A percentile compares a stretch with the other conserved stretches of the same genome.
phyloP scores from a whole-genome alignment of 345 rosid species.

The Cardamine chenopodiifolia region DNA sequence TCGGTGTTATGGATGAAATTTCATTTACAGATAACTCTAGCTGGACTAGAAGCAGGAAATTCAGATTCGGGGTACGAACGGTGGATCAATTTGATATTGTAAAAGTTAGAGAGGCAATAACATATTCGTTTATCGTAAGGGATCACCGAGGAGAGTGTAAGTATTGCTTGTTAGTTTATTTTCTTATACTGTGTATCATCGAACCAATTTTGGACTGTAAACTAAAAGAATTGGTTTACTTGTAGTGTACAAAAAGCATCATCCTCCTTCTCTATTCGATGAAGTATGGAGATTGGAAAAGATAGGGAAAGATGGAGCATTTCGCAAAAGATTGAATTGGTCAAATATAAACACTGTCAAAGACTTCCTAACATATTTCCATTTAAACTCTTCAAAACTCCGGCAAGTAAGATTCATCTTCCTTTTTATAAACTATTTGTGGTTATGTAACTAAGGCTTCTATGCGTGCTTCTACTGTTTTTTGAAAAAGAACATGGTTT shows the following conservation, averaged over 20 bases:
- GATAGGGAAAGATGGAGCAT: conserved; percentile 99
- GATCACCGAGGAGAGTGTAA: conserved; percentile 99
- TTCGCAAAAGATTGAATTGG: conserved; percentile 75
- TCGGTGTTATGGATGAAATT: conserved; percentile 66
- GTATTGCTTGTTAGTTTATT: conserved; percentile 39
- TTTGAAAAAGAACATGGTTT: too few species aligned
- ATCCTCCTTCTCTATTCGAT: conserved; percentile 82
- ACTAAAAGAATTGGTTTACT: conserved; percentile 14
- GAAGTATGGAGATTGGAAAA: conserved; percentile 99
- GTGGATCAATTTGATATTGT: conserved; percentile 66
- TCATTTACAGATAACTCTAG: conserved; percentile 98
- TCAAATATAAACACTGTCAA: conserved; percentile 75
- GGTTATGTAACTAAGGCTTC: background rate
- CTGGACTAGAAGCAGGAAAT: conserved; percentile 99
- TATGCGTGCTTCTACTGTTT: background rate
- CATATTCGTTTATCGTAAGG: conserved; percentile 91
- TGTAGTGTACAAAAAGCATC: conserved; percentile 95
- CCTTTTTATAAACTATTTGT: background rate
- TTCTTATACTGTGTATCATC: background rate
- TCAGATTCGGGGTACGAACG: conserved; percentile 84
- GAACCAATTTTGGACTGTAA: conserved; percentile 10
- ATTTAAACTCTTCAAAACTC: conserved; percentile 69
- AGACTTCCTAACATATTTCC: conserved; percentile 77
- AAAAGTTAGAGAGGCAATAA: conserved; percentile 71
- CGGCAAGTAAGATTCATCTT: conserved; percentile 58